Conservation (phyloP, 2,329 filamentous ascomycete genomes). For the Mycosphaerella sp. region DNA sequence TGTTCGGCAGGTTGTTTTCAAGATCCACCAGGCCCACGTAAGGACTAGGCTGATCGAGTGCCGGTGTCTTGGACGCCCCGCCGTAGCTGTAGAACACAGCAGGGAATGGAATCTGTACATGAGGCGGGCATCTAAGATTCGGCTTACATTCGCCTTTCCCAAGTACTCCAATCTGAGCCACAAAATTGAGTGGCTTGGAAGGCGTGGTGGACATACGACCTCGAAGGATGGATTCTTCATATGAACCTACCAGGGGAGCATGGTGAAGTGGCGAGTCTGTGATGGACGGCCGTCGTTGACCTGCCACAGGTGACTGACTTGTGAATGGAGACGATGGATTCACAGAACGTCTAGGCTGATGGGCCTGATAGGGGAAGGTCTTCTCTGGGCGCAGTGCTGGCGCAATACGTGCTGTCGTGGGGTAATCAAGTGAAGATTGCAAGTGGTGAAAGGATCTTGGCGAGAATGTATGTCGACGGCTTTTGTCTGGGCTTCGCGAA, state of each 20-base stretch:
- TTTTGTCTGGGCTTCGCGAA: constrained; percentile 43
- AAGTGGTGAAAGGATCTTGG: constrained; percentile 52
- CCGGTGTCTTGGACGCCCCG: constrained; percentile 56
- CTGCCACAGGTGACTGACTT: constrained; percentile 42
- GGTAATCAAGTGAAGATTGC: constrained; percentile 37
- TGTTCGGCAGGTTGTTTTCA: constrained; percentile 62
- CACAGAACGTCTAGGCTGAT: constrained; percentile 70
- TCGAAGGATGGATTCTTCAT: constrained; percentile 91
- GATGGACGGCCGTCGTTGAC: constrained; percentile 61
- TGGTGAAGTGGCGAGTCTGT: constrained; percentile 78
- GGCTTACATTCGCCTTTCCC: constrained; percentile 84
- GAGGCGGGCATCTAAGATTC: constrained; percentile 75
- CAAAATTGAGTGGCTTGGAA: constrained; percentile 84
- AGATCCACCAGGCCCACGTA: constrained; percentile 93
- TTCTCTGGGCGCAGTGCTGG: constrained; percentile 52
- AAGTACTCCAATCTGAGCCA: constrained; percentile 90
- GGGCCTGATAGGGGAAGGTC: constrained; percentile 63
- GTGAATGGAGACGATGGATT: constrained; percentile 46
- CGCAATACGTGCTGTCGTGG: constrained; percentile 30
- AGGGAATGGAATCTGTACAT: constrained; percentile 84
- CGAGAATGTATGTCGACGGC: constrained; percentile 66
- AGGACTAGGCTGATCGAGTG: constrained; percentile 83
- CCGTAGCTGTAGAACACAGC: constrained; percentile 95
- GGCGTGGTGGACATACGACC: constrained; percentile 96
- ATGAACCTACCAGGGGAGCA: constrained; percentile 94